Percentiles rank a stretch among this genome's conserved stretches.
Conservation (phyloP, 2,329 filamentous ascomycete genomes). For the Colletotrichum tabaci region DNA sequence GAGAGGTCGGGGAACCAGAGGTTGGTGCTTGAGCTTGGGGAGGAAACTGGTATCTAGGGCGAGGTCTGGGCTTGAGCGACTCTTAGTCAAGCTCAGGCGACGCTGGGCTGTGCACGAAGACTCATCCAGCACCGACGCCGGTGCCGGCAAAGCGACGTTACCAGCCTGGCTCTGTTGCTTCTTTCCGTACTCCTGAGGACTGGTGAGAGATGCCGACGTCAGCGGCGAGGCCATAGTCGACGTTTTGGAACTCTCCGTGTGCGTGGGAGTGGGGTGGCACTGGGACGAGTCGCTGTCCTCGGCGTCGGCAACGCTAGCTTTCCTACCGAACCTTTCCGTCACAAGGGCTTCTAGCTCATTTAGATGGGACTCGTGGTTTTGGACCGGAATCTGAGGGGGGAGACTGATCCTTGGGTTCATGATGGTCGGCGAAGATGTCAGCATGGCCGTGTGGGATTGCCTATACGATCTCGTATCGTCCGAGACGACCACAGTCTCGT, state of each 20-base stretch:
- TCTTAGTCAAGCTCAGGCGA: constrained; percentile 42
- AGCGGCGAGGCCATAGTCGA: constrained; percentile 25
- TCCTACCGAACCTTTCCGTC: constrained; percentile 33
- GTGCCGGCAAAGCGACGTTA: neutral
- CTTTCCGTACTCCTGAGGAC: constrained; percentile 17
- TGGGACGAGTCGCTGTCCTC: constrained; percentile 39
- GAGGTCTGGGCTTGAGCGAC: constrained; percentile 46
- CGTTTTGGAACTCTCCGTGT: constrained; percentile 24
- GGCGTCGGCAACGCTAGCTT: constrained; percentile 35
- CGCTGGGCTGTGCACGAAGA: constrained; percentile 14
- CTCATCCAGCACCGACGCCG: constrained; percentile 18
- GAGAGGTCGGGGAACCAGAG: constrained; percentile 48
- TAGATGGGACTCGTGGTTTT: constrained; percentile 32
- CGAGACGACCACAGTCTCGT: constrained; percentile 34
- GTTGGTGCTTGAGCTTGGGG: constrained; percentile 57
- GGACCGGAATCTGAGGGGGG: constrained; percentile 33
- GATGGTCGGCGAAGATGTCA: constrained; percentile 18
- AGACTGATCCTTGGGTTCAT: constrained; percentile 36
- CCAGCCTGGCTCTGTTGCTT: neutral
- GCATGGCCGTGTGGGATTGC: constrained; percentile 33
- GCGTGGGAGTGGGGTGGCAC: constrained; percentile 27
- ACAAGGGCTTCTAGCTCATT: constrained; percentile 38
- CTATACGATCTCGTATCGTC: constrained; percentile 40
- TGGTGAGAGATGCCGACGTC: constrained; percentile 19
- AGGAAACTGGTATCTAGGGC: constrained; percentile 49